Evolutionary conservation across 208 protist genomes (phyloP).

Genomic region (Leishmania turanica): DNA sequence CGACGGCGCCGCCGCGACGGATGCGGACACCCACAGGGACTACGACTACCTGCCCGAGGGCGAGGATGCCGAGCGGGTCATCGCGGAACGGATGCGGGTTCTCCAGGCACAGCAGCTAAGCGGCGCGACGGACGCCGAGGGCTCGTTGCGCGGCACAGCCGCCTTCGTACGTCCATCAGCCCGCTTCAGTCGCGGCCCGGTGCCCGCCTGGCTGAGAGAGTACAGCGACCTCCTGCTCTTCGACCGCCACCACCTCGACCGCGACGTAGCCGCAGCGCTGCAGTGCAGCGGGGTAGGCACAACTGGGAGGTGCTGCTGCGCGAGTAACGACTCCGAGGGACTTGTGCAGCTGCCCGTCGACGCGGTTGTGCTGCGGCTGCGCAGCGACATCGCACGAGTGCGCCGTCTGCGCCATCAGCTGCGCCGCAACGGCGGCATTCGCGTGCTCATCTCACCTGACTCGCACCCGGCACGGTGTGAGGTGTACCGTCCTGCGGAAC

Average conservation of each 20-base stretch:
- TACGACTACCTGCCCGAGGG: slow-evolving; percentile 2
- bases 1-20: background rate
- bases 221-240: slow-evolving; percentile 49
- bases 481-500: slow-evolving; percentile 25
- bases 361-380: slow-evolving; percentile 31
- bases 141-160: background rate
- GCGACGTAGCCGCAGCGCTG: background rate
- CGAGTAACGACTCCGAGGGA: background rate
- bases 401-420: slow-evolving; percentile 17
- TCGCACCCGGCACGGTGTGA: slow-evolving; percentile 1
- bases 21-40: background rate
- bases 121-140: background rate
- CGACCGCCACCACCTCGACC: slow-evolving; percentile 17
- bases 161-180: slow-evolving; percentile 10
- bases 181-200: slow-evolving; percentile 28
- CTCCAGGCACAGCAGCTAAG: background rate
- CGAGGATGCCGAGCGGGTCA: background rate
- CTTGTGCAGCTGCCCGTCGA: slow-evolving; percentile 23
- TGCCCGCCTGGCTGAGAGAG: slow-evolving; percentile 52
- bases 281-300: background rate
- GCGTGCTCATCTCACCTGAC: background rate
- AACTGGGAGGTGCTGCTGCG: background rate
- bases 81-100: slow-evolving; percentile 1
- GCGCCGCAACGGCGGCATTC: background rate
- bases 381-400: slow-evolving; percentile 26